A percentile compares a stretch with the other conserved stretches of the same genome.
These are phyloP conservation scores for Irpex lacteus DNA, from an alignment of 1,284 basidiomycete species.

Conservation along the genomic window DNA sequence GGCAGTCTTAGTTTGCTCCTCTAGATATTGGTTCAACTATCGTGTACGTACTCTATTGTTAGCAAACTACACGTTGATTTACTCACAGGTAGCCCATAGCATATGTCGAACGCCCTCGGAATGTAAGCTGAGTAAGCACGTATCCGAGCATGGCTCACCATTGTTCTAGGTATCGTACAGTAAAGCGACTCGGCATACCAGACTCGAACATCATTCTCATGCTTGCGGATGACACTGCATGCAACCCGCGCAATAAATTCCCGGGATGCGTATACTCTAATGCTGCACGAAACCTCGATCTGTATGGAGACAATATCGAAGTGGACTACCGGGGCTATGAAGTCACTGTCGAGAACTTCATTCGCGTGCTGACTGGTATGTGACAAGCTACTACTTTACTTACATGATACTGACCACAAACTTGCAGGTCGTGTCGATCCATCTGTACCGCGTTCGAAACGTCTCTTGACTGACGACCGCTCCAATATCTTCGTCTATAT, in stretches of 20 bases:
- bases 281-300: slow-evolving; percentile 73
- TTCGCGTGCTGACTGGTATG: slow-evolving; percentile 86
- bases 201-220: slow-evolving; percentile 99
- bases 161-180: slow-evolving; percentile 84
- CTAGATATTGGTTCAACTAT: slow-evolving; percentile 99
- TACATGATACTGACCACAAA: not conserved
- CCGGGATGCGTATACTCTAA: slow-evolving; percentile 91
- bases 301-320: slow-evolving; percentile 96
- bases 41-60: slow-evolving; percentile 53
- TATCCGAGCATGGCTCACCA: not conserved
- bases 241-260: slow-evolving; percentile 90
- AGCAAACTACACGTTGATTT: slow-evolving; percentile 4
- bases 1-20: slow-evolving; percentile 95
- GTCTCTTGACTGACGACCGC: slow-evolving; percentile 86
- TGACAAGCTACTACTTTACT: slow-evolving; percentile 1
- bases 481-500: slow-evolving; percentile 98
- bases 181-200: slow-evolving; percentile 96
- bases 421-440: slow-evolving; percentile 65
- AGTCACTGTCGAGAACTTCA: slow-evolving; percentile 95
- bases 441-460: slow-evolving; percentile 86
- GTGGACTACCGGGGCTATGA: slow-evolving; percentile 98
- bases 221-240: slow-evolving; percentile 96
- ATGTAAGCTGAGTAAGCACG: slow-evolving; percentile 59
- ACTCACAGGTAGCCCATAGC: slow-evolving; percentile 44
- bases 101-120: slow-evolving; percentile 97